These are phyloP conservation scores for Agrostemma githago DNA, from an alignment of 148 eudicot genomes.

Conservation along the genomic window DNA sequence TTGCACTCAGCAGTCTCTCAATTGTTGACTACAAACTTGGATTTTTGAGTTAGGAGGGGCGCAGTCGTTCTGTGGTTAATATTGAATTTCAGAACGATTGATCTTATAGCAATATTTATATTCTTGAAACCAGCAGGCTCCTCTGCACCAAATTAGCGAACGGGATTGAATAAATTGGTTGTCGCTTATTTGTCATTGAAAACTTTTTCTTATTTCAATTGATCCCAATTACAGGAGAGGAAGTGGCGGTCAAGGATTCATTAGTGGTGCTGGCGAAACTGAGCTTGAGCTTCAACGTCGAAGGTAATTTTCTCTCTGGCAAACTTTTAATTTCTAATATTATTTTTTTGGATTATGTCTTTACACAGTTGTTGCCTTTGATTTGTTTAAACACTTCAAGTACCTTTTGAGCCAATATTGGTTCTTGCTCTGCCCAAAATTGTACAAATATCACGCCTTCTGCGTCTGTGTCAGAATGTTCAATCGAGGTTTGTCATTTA, in stretches of 20 bases:
- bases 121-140: background rate
- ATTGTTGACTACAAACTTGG: background rate
- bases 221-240: constrained; percentile 71
- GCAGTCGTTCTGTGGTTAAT: background rate
- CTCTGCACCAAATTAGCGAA: background rate
- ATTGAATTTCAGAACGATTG: background rate
- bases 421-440: constrained; percentile 6
- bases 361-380: constrained; percentile 1
- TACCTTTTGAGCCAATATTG: background rate
- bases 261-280: constrained; percentile 99
- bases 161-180: background rate
- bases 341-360: background rate
- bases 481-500: background rate
- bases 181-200: background rate
- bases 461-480: background rate
- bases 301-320: constrained; percentile 47
- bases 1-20: background rate
- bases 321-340: background rate
- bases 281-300: constrained; percentile 96
- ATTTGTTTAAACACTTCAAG: background rate
- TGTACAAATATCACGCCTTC: background rate
- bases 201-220: constrained; percentile 13
- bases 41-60: background rate
- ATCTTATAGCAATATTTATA: background rate
- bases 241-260: constrained; percentile 88